phyloP scores from a whole-genome alignment of 768 basidiomycete species.

The Cystofilobasidium macerans region DNA sequence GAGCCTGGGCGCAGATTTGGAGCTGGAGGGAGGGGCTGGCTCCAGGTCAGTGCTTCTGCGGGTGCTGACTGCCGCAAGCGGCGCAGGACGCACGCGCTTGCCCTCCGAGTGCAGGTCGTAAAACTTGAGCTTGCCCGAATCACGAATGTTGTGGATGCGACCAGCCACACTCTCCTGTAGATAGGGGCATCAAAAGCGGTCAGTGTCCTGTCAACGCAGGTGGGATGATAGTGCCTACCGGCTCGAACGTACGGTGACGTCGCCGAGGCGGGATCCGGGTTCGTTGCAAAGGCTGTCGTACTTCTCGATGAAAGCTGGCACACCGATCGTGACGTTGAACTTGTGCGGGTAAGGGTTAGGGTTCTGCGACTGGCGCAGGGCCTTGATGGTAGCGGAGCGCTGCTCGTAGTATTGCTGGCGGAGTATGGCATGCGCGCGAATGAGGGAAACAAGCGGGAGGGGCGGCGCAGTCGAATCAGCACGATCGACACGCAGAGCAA shows the following conservation, averaged over 20 bases:
- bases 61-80: neutral
- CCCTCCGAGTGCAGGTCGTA: slow-evolving; percentile 93
- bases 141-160: slow-evolving; percentile 79
- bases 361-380: slow-evolving; percentile 66
- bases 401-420: slow-evolving; percentile 98
- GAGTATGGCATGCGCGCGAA: too few species aligned
- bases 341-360: slow-evolving; percentile 99
- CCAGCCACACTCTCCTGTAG: slow-evolving; percentile 57
- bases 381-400: slow-evolving; percentile 75
- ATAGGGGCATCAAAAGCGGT: neutral
- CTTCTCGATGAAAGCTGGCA: slow-evolving; percentile 58
- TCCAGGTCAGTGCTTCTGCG: neutral
- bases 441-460: neutral
- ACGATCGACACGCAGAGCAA: neutral
- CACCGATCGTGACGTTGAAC: slow-evolving; percentile 73
- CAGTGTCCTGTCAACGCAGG: too few species aligned
- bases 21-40: slow-evolving; percentile 36
- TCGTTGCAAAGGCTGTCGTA: slow-evolving; percentile 46
- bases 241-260: slow-evolving; percentile 29
- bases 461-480: neutral
- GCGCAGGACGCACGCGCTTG: slow-evolving; percentile 45
- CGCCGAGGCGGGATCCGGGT: slow-evolving; percentile 44
- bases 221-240: too few species aligned
- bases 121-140: slow-evolving; percentile 66
- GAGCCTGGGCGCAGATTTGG: slow-evolving; percentile 83